Percentiles rank a stretch among this genome's conserved stretches.
These are phyloP conservation scores for Leccinum arenicola DNA, from an alignment of 768 basidiomycete species.

Conservation along the genomic window DNA sequence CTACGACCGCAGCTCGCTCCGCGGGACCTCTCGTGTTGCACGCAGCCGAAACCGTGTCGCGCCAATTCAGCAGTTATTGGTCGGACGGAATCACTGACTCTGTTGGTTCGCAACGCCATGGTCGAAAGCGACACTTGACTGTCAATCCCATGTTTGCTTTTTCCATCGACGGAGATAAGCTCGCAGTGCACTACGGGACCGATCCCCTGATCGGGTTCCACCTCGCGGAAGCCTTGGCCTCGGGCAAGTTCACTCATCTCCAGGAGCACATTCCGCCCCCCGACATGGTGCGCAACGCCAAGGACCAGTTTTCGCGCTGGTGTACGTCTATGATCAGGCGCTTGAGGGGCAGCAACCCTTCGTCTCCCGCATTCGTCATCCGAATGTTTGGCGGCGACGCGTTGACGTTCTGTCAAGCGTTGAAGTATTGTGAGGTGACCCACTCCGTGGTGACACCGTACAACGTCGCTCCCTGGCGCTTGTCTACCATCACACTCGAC, in stretches of 20 bases:
- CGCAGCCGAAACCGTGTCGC: neutral
- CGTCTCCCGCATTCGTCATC: constrained; percentile 21
- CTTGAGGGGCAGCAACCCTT: constrained; percentile 13
- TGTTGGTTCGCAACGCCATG: neutral
- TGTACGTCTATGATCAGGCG: constrained; percentile 17
- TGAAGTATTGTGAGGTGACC: constrained; percentile 13
- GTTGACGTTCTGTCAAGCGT: constrained; percentile 22
- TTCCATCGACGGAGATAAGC: constrained; percentile 26
- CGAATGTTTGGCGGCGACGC: constrained; percentile 31
- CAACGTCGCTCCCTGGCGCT: constrained; percentile 23
- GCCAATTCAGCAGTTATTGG: constrained; percentile 27
- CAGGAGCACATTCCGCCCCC: neutral
- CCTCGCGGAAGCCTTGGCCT: constrained; percentile 24
- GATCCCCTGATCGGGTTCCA: constrained; percentile 31
- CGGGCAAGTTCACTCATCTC: constrained; percentile 5
- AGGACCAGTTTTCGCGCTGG: constrained; percentile 26
- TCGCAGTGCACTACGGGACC: constrained; percentile 28
- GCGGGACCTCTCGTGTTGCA: constrained; percentile 23
- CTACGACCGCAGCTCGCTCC: constrained; percentile 21
- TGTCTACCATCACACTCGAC: constrained; percentile 22
- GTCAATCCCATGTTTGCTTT: constrained; percentile 30
- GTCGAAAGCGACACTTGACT: neutral
- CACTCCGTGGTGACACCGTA: constrained; percentile 17
- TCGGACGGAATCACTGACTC: constrained; percentile 17
- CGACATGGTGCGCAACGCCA: constrained; percentile 16